Evolutionary conservation across 1,284 basidiomycete species (phyloP).

Genomic region (Mycena citricolor): DNA sequence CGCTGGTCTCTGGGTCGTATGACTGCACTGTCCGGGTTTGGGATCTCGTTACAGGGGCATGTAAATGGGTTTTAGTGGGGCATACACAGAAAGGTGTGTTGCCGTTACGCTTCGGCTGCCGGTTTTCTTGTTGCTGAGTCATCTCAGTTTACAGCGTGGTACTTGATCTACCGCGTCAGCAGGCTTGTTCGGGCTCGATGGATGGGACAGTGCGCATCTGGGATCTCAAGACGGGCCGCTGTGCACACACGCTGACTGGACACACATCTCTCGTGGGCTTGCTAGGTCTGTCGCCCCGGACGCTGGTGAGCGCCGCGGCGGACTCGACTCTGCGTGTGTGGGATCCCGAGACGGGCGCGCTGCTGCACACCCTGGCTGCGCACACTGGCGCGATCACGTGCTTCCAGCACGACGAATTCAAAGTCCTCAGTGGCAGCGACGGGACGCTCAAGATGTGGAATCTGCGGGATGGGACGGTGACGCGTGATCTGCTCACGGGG

Average conservation of each 20-base stretch:
- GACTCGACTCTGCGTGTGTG: conserved; percentile 91
- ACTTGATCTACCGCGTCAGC: conserved; percentile 79
- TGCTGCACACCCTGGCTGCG: conserved; percentile 78
- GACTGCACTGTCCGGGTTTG: conserved; percentile 92
- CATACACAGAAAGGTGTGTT: conserved; percentile 89
- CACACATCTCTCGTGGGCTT: conserved; percentile 89
- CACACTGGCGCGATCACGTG: conserved; percentile 96
- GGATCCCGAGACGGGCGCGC: conserved; percentile 82
- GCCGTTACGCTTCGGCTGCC: conserved; percentile 17
- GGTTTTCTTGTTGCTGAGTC: conserved; percentile 7
- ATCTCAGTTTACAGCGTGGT: conserved; percentile 85
- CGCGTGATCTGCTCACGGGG: conserved; percentile 83
- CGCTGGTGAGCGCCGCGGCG: conserved; percentile 90
- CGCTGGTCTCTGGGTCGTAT: conserved; percentile 92
- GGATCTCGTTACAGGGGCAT: conserved; percentile 89
- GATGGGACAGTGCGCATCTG: conserved; percentile 93
- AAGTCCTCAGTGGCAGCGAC: conserved; percentile 90
- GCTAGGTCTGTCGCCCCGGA: conserved; percentile 82
- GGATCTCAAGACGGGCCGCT: conserved; percentile 81
- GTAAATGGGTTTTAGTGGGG: conserved; percentile 78
- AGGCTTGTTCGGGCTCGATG: conserved; percentile 94
- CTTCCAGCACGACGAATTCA: conserved; percentile 96
- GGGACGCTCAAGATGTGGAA: conserved; percentile 99
- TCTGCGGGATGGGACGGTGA: conserved; percentile 77
- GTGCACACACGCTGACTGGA: conserved; percentile 77